A percentile compares a stretch with the other conserved stretches of the same genome.
phyloP scores from a whole-genome alignment of 257 asterid genomes.

The Dorcoceras hygrometricum region DNA sequence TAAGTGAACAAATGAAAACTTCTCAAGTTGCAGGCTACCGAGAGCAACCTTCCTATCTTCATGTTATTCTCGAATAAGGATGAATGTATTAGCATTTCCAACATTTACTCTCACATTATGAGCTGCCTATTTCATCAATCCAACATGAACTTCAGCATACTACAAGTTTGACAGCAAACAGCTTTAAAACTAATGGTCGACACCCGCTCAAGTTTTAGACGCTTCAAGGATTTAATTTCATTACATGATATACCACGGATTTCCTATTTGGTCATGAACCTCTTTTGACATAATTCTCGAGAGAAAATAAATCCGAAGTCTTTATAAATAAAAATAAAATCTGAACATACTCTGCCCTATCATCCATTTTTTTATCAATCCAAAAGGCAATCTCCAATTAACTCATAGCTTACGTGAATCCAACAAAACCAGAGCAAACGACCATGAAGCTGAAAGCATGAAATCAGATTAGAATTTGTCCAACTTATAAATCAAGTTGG shows the following conservation, averaged over 20 bases:
- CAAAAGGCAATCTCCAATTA: not conserved
- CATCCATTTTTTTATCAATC: not conserved
- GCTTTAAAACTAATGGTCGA: not conserved
- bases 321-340: too few species aligned
- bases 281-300: not conserved
- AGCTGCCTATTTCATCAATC: not conserved
- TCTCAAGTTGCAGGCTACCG: not conserved
- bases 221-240: not conserved
- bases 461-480: not conserved
- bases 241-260: not conserved
- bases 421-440: not conserved
- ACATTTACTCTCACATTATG: not conserved
- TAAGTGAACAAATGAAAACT: not conserved
- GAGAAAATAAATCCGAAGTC: not conserved
- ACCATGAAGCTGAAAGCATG: not conserved
- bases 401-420: not conserved
- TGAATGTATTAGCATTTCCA: not conserved
- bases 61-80: not conserved
- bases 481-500: not conserved
- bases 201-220: not conserved
- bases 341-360: not conserved
- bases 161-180: not conserved
- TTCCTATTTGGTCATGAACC: not conserved
- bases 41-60: not conserved
- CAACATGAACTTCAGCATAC: not conserved